Percentiles rank a stretch among this genome's conserved stretches.
Conservation (phyloP, 1,284 basidiomycete genomes). For the Stygiomarasmius scandens region DNA sequence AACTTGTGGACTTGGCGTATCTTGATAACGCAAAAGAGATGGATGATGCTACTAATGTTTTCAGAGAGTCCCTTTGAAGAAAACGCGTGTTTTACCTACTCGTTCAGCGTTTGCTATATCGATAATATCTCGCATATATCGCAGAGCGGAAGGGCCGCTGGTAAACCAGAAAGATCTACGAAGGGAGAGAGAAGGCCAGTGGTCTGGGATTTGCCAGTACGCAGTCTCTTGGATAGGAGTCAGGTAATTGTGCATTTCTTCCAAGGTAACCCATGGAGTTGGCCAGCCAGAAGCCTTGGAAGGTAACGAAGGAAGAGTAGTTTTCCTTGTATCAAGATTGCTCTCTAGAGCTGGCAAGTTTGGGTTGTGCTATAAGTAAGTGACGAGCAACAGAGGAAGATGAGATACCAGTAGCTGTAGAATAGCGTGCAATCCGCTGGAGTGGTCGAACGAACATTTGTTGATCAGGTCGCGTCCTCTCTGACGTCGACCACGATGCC, state of each 20-base stretch:
- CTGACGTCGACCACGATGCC: slow-evolving; percentile 42
- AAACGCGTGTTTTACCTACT: background rate
- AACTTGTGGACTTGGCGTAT: background rate
- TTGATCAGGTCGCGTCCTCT: background rate
- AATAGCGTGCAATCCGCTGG: slow-evolving; percentile 2
- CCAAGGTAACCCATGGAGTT: slow-evolving; percentile 3
- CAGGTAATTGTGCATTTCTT: slow-evolving; percentile 7
- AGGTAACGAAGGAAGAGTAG: background rate
- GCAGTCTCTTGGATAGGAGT: background rate
- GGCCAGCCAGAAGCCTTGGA: slow-evolving; percentile 3
- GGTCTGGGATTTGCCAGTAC: slow-evolving; percentile 1
- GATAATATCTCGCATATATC: slow-evolving; percentile 3
- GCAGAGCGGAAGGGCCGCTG: background rate
- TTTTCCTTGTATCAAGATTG: background rate
- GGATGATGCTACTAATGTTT: slow-evolving; percentile 6
- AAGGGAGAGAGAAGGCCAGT: background rate
- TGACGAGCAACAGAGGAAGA: background rate
- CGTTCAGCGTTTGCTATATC: slow-evolving; percentile 5
- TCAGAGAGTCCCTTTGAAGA: background rate
- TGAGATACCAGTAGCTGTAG: background rate
- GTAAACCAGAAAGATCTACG: background rate
- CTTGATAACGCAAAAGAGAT: background rate
- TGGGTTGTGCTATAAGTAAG: background rate
- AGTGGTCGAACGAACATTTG: background rate
- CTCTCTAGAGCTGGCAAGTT: too few species aligned